Base-by-base conservation (phyloP, 2,329 filamentous ascomycete species). In the Eutypa lata region DNA sequence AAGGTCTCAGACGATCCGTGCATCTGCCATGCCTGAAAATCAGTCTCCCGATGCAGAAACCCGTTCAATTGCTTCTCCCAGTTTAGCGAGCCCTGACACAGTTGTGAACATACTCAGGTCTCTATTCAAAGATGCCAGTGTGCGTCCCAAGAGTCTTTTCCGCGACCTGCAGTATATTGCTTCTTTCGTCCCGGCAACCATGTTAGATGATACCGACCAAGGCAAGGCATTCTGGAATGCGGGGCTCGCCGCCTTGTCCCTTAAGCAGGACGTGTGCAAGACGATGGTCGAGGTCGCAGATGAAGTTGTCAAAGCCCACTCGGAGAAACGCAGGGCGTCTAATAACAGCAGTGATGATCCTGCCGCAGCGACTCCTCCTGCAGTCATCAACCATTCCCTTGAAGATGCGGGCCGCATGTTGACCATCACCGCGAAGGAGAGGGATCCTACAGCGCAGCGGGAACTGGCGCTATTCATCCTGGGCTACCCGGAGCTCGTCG, bases 381-480 rank as follows among this genome's bases (percentile, higher is more conserved):
- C 85, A 46, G 14, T 26, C 8, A 45, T 45, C 13, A 87, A 57
- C 42, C 62, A 90, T 70, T 84, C 81, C 52, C 83, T 94, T 66
- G 79, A 84, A 43, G 91, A 97, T 67, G 93, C 91, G 0, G 92
- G 89, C 2, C 84, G 82, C 60, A 94, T 97, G 86, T 91, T 90
- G 79, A 88, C 90, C 57, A 94, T 97, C 66, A 93, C 92, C 1
- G 94, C 94, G 16, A 94, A 92, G 68, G 94, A 99, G 72, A 92
- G 93, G 38, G 85, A 92, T 55, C 81, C 91, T 0, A 89, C 90
- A 13, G 92, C 93, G 5, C 92, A 97, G 73, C 86, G 94, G 48
- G 94, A 99, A 72, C 81, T 99, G 16, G 94, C 90, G 2, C 89
- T 96, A 57, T 88, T 97, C 64, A 97, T 97, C 68, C 82, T 99